A percentile compares a stretch with the other conserved stretches of the same genome.
Evolutionary conservation across 768 basidiomycete species (phyloP).

Genomic region (Rhizopogon sp.): DNA sequence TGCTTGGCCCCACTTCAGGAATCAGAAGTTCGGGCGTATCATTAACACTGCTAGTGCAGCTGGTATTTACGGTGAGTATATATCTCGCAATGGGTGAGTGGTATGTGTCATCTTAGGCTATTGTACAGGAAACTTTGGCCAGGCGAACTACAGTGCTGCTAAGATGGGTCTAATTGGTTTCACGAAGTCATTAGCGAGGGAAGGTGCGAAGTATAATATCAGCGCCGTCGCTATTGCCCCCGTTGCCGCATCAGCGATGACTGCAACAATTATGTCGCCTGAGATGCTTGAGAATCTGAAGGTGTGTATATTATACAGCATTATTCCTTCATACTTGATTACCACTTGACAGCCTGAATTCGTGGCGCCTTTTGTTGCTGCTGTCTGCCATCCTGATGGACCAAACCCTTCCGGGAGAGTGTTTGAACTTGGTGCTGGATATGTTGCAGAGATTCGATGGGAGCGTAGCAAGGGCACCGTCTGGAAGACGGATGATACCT

Average conservation of each 20-base stretch:
- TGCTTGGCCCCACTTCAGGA: slow-evolving; percentile 93
- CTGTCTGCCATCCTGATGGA: slow-evolving; percentile 81
- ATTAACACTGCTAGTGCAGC: slow-evolving; percentile 95
- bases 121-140: slow-evolving; percentile 81
- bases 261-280: slow-evolving; percentile 90
- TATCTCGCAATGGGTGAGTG: not conserved
- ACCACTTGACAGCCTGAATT: slow-evolving; percentile 59
- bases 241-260: slow-evolving; percentile 96
- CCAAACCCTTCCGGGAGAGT: slow-evolving; percentile 75
- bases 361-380: slow-evolving; percentile 88
- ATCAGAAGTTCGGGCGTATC: slow-evolving; percentile 91
- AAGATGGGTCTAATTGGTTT: slow-evolving; percentile 95
- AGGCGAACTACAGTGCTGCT: slow-evolving; percentile 96
- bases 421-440: slow-evolving; percentile 93
- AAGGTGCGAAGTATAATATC: slow-evolving; percentile 91
- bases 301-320: slow-evolving; percentile 28
- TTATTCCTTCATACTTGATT: not conserved
- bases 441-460: slow-evolving; percentile 88
- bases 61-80: slow-evolving; percentile 74
- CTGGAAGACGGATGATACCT: slow-evolving; percentile 85
- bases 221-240: slow-evolving; percentile 86
- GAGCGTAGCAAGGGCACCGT: slow-evolving; percentile 83
- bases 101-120: not conserved
- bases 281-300: slow-evolving; percentile 89
- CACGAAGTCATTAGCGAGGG: slow-evolving; percentile 87